Conservation (phyloP, 2,329 filamentous ascomycete species). For the Biscogniauxia mediterranea region DNA sequence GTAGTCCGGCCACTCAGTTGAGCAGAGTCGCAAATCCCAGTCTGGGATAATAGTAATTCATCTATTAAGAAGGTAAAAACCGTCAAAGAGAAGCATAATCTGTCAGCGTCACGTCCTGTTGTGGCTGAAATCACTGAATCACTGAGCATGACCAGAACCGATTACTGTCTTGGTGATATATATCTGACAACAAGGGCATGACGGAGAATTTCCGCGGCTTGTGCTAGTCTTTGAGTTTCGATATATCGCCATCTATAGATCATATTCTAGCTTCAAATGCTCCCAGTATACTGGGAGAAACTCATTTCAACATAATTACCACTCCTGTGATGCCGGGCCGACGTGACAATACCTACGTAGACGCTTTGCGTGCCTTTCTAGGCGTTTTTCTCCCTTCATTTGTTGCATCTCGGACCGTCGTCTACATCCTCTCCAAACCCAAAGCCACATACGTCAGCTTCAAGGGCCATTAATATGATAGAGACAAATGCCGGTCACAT, state of each 20-base stretch:
- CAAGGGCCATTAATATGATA: background rate
- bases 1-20: background rate
- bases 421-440: background rate
- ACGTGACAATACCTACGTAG: background rate
- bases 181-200: background rate
- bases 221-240: background rate
- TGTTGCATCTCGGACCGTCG: background rate
- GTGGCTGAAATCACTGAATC: background rate
- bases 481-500: background rate
- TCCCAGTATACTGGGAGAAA: background rate
- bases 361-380: background rate
- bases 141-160: background rate
- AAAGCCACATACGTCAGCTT: background rate
- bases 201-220: background rate
- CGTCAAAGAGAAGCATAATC: background rate
- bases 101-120: background rate
- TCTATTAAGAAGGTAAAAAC: background rate
- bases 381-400: background rate
- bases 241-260: background rate
- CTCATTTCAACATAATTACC: too few relatives aligned
- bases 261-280: background rate
- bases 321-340: background rate
- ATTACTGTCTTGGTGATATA: background rate
- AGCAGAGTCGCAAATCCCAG: background rate
- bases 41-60: background rate